Conservation (phyloP, 352 stramenopile species). For the Globisporangium echinulatum region DNA sequence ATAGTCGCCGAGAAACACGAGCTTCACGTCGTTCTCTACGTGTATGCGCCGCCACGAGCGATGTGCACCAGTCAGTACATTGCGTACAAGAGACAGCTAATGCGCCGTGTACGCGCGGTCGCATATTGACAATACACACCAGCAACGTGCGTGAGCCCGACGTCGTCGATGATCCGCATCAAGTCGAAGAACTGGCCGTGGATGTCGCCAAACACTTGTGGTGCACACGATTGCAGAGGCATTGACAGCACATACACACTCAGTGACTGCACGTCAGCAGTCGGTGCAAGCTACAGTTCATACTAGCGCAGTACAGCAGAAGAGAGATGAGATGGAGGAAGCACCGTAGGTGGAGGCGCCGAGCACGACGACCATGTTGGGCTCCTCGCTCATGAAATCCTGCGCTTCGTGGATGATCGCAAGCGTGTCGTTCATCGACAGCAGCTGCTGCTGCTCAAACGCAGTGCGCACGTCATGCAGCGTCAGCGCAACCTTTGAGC, state of each 20-base stretch:
- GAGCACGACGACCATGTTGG: conserved; percentile 49
- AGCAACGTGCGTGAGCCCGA: conserved; percentile 27
- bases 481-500: conserved; percentile 26
- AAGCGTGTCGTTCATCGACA: conserved; percentile 53
- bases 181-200: conserved; percentile 82
- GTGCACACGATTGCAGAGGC: too few species aligned
- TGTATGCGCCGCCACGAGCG: background rate
- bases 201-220: conserved; percentile 69
- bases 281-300: background rate
- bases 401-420: conserved; percentile 64
- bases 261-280: too few species aligned
- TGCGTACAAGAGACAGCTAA: too few species aligned
- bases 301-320: background rate
- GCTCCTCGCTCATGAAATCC: conserved; percentile 46
- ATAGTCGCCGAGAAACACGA: conserved; percentile 78
- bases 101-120: too few species aligned
- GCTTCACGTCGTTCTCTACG: conserved; percentile 35
- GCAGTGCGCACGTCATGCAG: conserved; percentile 29
- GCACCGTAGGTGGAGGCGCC: conserved; percentile 25
- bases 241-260: too few species aligned
- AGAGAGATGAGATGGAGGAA: background rate
- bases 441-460: conserved; percentile 55
- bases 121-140: conserved; percentile 15
- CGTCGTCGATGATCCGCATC: conserved; percentile 50
- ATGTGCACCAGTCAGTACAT: background rate